These are phyloP conservation scores for Xylaria sp. DNA, from an alignment of 2,329 filamentous ascomycete species.

Conservation along the genomic window DNA sequence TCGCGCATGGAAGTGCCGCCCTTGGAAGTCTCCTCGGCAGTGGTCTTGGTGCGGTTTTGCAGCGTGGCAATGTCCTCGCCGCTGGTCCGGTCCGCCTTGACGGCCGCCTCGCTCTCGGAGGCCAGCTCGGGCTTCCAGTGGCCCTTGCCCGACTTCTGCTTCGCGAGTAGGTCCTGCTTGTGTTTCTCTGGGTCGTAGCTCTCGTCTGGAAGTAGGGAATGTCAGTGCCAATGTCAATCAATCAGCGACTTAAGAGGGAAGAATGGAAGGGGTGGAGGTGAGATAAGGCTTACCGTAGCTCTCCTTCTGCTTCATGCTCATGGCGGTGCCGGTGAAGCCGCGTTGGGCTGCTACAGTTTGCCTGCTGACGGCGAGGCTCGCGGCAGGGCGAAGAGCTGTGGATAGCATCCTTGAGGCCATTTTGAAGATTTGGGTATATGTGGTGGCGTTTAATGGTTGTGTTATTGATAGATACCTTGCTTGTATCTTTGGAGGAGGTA, in stretches of 20 bases:
- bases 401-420: conserved; percentile 43
- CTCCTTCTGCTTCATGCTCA: conserved; percentile 38
- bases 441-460: not conserved
- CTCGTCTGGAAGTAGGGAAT: conserved; percentile 36
- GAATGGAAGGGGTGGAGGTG: not conserved
- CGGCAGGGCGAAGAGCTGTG: conserved; percentile 31
- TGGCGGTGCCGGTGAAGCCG: conserved; percentile 35
- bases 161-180: conserved; percentile 66
- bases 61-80: conserved; percentile 52
- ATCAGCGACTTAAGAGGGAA: conserved; percentile 29
- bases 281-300: conserved; percentile 31
- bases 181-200: conserved; percentile 58
- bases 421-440: conserved; percentile 19
- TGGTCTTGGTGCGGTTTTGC: conserved; percentile 64
- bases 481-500: not conserved
- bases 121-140: conserved; percentile 82
- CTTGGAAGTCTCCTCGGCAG: conserved; percentile 56
- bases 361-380: conserved; percentile 34
- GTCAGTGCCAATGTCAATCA: too few species aligned
- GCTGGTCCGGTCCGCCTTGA: conserved; percentile 67
- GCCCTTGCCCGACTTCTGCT: conserved; percentile 71
- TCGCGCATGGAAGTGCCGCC: conserved; percentile 56
- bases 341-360: conserved; percentile 33
- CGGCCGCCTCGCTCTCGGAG: conserved; percentile 77
- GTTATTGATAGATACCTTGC: not conserved